Conservation (phyloP, 345 rosid genomes). For the Ceriops decandra region DNA sequence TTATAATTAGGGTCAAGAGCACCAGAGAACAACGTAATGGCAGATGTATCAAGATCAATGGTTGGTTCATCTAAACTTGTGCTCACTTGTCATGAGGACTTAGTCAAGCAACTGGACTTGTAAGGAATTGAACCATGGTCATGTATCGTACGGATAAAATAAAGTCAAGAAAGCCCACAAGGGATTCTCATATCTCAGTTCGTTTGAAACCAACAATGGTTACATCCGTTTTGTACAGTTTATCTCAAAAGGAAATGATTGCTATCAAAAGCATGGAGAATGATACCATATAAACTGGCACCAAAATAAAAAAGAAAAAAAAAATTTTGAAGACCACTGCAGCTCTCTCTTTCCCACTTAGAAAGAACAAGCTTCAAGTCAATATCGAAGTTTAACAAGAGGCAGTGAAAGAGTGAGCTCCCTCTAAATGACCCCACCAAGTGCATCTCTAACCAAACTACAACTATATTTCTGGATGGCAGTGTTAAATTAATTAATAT, state of each 20-base stretch:
- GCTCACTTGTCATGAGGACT: constrained; percentile 69
- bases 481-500: no score
- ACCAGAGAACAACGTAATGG: constrained; percentile 27
- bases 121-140: no score
- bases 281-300: background rate
- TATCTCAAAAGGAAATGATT: no score
- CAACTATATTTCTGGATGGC: background rate
- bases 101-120: constrained; percentile 65
- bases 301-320: background rate
- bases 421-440: background rate
- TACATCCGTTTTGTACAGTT: no score
- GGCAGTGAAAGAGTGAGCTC: background rate
- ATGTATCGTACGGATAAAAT: no score
- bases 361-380: background rate
- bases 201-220: no score
- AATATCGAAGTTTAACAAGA: background rate
- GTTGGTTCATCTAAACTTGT: constrained; percentile 76
- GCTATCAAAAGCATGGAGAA: no score
- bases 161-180: no score
- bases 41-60: constrained; percentile 41
- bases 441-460: background rate
- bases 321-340: background rate
- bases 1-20: constrained; percentile 32
- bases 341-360: constrained; percentile 5
- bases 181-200: no score